A percentile compares a stretch with the other conserved stretches of the same genome.
Conservation (phyloP, 495 filamentous ascomycete species). For the Aspergillus nidulans region DNA sequence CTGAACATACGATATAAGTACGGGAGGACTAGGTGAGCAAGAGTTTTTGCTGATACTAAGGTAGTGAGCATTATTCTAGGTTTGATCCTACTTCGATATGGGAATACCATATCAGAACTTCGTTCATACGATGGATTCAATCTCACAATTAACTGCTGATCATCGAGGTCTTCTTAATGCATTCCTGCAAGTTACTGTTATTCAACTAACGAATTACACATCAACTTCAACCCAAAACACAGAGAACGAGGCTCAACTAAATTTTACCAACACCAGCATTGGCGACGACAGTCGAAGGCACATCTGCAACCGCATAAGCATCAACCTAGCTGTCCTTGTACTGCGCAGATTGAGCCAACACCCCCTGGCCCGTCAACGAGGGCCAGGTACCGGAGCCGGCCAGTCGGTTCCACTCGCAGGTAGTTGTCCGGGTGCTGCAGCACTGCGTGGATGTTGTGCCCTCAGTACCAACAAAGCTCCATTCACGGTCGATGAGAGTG, state of each 20-base stretch:
- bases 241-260: not conserved
- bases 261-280: constrained; percentile 2
- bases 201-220: too few relatives aligned
- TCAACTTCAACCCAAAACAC: not conserved
- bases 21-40: too few relatives aligned
- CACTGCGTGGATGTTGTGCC: constrained; percentile 19
- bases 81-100: too few relatives aligned
- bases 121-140: too few relatives aligned
- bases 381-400: constrained; percentile 11
- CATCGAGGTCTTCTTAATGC: too few relatives aligned
- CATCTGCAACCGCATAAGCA: not conserved
- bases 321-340: not conserved
- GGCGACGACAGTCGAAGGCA: not conserved
- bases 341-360: constrained; percentile 1
- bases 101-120: too few relatives aligned
- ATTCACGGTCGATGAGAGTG: constrained; percentile 35
- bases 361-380: constrained; percentile 1
- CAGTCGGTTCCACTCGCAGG: constrained; percentile 17
- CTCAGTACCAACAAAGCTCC: constrained; percentile 26
- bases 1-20: too few relatives aligned
- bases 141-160: too few relatives aligned
- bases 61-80: too few relatives aligned
- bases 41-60: too few relatives aligned
- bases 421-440: constrained; percentile 14
- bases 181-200: too few relatives aligned